Evolutionary conservation across 2,329 filamentous ascomycete species (phyloP).

Genomic region (Hirsutella rhossiliensis): DNA sequence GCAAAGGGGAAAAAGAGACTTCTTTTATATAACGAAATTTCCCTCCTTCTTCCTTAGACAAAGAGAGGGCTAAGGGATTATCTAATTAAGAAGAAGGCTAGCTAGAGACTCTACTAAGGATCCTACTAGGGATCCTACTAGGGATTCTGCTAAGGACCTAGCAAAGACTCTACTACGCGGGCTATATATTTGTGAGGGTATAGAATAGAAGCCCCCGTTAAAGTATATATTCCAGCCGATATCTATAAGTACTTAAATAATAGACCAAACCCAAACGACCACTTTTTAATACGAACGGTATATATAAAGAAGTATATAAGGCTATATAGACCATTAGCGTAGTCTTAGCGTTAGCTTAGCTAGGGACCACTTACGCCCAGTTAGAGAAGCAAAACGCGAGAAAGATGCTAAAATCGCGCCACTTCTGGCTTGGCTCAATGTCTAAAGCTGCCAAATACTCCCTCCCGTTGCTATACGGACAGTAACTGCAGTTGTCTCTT

Average conservation of each 20-base stretch:
- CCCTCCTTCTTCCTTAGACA: too few species aligned
- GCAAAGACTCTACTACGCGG: too few species aligned
- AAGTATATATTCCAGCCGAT: too few species aligned
- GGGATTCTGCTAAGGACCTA: too few species aligned
- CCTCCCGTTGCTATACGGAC: conserved; percentile 48
- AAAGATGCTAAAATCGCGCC: conserved; percentile 55
- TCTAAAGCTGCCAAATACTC: conserved; percentile 48
- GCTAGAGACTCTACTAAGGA: too few species aligned
- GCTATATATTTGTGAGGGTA: too few species aligned
- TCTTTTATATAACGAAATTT: too few species aligned
- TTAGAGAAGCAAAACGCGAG: conserved; percentile 55
- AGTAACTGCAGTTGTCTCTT: conserved; percentile 43
- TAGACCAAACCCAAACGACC: neutral
- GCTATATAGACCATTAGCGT: neutral
- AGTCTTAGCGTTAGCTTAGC: neutral
- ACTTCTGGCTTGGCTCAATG: conserved; percentile 47
- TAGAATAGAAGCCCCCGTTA: too few species aligned
- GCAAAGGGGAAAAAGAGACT: too few species aligned
- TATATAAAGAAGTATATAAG: neutral
- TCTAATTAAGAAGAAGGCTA: too few species aligned
- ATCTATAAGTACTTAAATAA: neutral
- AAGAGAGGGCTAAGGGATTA: too few species aligned
- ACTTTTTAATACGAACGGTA: neutral
- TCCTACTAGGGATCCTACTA: too few species aligned
- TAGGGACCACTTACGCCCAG: conserved; percentile 15